These are phyloP conservation scores for Brassica carinata DNA, from an alignment of 345 rosid species.

Conservation along the genomic window DNA sequence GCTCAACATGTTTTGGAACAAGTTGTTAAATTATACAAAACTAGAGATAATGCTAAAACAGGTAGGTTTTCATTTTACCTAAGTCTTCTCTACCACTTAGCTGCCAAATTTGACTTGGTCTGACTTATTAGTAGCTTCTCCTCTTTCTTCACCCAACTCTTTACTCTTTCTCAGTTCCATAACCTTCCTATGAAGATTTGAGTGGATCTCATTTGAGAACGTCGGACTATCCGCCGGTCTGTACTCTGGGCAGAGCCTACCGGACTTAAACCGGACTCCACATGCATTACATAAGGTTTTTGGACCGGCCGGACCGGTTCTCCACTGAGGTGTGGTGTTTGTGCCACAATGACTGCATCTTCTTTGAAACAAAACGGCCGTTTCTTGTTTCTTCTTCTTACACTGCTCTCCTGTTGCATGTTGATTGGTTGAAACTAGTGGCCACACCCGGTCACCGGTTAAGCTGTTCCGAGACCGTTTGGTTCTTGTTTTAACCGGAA, in stretches of 20 bases:
- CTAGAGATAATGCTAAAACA: conserved; percentile 36
- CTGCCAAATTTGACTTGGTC: conserved; percentile 43
- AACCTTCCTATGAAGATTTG: conserved; percentile 94
- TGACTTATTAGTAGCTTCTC: conserved; percentile 28
- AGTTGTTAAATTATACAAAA: conserved; percentile 36
- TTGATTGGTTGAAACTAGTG: conserved; percentile 40
- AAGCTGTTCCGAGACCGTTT: conserved; percentile 50
- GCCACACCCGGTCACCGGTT: conserved; percentile 67
- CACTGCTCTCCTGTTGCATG: conserved; percentile 36
- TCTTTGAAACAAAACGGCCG: conserved; percentile 52
- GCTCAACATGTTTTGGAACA: conserved; percentile 15
- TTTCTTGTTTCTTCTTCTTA: conserved; percentile 34
- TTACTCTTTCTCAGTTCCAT: conserved; percentile 74
- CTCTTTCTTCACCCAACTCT: conserved; percentile 37
- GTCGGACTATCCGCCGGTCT: conserved; percentile 98
- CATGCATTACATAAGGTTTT: conserved; percentile 99
- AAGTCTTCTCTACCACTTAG: conserved; percentile 34
- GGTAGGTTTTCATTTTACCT: conserved; percentile 35
- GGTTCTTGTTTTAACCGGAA: conserved; percentile 66
- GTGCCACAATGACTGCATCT: conserved; percentile 94
- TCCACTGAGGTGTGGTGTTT: conserved; percentile 96
- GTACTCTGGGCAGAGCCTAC: conserved; percentile 92
- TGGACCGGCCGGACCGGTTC: conserved; percentile 97
- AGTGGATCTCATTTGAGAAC: conserved; percentile 76
- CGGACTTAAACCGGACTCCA: conserved; percentile 92